Conservation (phyloP, 345 rosid genomes). For the Pistacia atlantica region DNA sequence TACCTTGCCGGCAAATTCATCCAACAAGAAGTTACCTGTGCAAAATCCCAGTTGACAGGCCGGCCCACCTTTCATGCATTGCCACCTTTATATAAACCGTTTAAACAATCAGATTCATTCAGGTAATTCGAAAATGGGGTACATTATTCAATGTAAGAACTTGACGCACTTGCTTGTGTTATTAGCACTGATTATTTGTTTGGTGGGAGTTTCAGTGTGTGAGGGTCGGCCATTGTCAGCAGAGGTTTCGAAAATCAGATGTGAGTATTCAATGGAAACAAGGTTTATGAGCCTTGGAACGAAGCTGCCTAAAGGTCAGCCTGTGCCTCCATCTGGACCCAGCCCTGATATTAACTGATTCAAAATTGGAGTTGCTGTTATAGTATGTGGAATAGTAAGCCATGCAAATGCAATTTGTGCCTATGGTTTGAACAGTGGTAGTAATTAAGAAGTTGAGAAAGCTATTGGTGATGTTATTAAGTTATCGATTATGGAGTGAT, state of each 20-base stretch:
- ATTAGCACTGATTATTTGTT: constrained; percentile 10
- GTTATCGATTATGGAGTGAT: background rate
- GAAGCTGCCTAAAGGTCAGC: constrained; percentile 47
- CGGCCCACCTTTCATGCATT: constrained; percentile 35
- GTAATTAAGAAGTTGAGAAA: too few relatives aligned
- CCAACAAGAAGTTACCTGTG: constrained; percentile 8
- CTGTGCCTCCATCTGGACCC: constrained; percentile 52
- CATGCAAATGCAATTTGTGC: background rate
- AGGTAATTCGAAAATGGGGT: constrained; percentile 12
- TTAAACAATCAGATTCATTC: background rate
- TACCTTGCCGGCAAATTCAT: constrained; percentile 24
- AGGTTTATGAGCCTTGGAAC: constrained; percentile 19
- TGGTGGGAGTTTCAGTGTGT: constrained; percentile 20
- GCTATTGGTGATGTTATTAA: background rate
- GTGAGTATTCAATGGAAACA: background rate
- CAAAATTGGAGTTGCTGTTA: background rate
- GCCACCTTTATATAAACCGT: constrained; percentile 6
- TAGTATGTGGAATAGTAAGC: too few relatives aligned
- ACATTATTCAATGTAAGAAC: constrained; percentile 10
- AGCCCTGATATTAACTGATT: constrained; percentile 38
- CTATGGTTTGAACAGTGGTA: too few relatives aligned
- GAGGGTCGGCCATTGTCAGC: constrained; percentile 27
- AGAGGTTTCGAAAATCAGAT: background rate
- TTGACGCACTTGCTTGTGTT: constrained; percentile 14
- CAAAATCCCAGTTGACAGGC: constrained; percentile 41